Percentiles rank a stretch among this genome's conserved stretches.
Conservation (phyloP, 2,329 filamentous ascomycete species). For the Monosporascus ibericus region DNA sequence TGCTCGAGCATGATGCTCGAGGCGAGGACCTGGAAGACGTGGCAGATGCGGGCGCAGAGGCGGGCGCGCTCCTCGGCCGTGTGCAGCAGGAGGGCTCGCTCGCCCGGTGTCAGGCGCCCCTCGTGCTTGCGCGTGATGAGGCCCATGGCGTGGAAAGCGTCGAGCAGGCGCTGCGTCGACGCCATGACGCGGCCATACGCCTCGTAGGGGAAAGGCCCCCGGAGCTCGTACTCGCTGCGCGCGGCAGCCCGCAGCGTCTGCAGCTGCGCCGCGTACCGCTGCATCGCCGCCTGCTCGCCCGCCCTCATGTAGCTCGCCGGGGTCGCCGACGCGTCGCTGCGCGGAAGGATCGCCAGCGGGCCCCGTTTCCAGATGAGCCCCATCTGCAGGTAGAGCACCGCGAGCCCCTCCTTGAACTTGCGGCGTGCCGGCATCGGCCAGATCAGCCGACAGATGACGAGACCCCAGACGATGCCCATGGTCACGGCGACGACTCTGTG, state of each 20-base stretch:
- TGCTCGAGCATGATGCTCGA: conserved; percentile 93
- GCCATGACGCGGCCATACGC: conserved; percentile 69
- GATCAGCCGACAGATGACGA: conserved; percentile 80
- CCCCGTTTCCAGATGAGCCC: conserved; percentile 94
- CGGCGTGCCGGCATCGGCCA: conserved; percentile 89
- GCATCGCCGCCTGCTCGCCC: conserved; percentile 81
- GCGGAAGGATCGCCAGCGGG: conserved; percentile 68
- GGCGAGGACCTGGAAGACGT: conserved; percentile 80
- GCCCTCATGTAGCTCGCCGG: conserved; percentile 71
- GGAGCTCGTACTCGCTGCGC: conserved; percentile 80
- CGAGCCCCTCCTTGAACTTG: conserved; percentile 84
- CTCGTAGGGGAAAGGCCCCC: conserved; percentile 75
- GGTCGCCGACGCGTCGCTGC: conserved; percentile 41
- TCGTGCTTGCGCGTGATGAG: conserved; percentile 76
- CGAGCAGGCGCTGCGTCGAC: conserved; percentile 77
- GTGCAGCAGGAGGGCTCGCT: conserved; percentile 72
- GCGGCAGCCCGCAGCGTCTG: conserved; percentile 69
- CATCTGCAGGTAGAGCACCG: conserved; percentile 90
- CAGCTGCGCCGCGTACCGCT: conserved; percentile 70
- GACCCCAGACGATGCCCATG: conserved; percentile 83
- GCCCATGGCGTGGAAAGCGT: conserved; percentile 95
- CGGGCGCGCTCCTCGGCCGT: conserved; percentile 74
- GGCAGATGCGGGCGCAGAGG: conserved; percentile 83
- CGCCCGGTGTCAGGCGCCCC: conserved; percentile 66
- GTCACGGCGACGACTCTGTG: conserved; percentile 86